phyloP scores from a whole-genome alignment of 1,284 basidiomycete genomes.

The Cryptococcus maquisensis region DNA sequence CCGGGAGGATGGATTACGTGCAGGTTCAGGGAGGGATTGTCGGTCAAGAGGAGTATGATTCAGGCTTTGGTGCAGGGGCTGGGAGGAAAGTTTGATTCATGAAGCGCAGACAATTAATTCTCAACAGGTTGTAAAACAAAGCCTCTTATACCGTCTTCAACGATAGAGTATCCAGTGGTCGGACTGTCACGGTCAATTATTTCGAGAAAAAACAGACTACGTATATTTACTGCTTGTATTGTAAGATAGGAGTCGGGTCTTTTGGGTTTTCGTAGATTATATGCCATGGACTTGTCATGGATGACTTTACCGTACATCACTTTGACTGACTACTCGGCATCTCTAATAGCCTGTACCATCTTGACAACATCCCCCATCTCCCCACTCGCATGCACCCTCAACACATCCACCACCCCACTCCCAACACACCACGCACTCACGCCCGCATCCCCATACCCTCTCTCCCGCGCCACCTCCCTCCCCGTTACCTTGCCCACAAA shows the following conservation, averaged over 20 bases:
- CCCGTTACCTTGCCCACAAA: conserved; percentile 65
- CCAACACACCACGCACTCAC: conserved; percentile 71
- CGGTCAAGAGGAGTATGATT: conserved; percentile 39
- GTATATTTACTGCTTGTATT: no score
- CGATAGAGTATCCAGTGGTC: not conserved
- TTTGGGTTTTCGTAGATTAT: not conserved
- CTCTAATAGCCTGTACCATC: conserved; percentile 54
- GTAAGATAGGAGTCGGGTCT: no score
- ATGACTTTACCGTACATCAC: no score
- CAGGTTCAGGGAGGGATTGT: conserved; percentile 45
- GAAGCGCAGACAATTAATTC: no score
- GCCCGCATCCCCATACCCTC: conserved; percentile 76
- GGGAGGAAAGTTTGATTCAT: conserved; percentile 40
- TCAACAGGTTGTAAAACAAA: no score
- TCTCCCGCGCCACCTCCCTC: conserved; percentile 57
- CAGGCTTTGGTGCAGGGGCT: conserved; percentile 42
- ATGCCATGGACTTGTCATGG: no score
- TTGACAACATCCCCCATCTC: conserved; percentile 62
- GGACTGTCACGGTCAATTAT: not conserved
- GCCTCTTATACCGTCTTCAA: no score
- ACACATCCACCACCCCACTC: conserved; percentile 62
- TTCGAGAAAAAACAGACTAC: no score
- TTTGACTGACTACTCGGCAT: conserved; percentile 5
- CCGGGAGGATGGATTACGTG: conserved; percentile 38
- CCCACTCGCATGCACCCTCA: conserved; percentile 79